These are phyloP conservation scores for Microbotryum silenes-acaulis DNA, from an alignment of 1,284 basidiomycete genomes.

Conservation along the genomic window DNA sequence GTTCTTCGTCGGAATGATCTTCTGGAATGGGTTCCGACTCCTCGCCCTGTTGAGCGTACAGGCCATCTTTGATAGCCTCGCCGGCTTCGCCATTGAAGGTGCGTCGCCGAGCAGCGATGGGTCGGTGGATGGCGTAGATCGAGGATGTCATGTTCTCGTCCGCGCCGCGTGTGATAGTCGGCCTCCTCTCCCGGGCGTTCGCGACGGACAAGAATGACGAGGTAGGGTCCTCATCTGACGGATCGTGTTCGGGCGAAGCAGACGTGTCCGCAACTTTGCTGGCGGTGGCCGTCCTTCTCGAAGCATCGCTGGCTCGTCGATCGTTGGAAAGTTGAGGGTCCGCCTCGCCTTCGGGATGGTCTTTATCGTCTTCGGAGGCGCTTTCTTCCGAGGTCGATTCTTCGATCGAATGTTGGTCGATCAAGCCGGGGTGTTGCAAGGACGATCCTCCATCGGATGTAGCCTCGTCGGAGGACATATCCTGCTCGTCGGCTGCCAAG, in stretches of 20 bases:
- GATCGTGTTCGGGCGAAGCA: neutral
- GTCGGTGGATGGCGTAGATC: conserved; percentile 75
- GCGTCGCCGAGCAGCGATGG: conserved; percentile 49
- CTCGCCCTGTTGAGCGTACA: conserved; percentile 22
- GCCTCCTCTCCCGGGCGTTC: neutral
- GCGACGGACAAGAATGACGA: conserved; percentile 2
- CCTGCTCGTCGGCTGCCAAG: conserved; percentile 20
- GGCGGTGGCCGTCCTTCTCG: neutral
- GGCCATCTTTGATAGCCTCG: neutral
- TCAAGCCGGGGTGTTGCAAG: neutral
- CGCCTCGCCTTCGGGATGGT: neutral
- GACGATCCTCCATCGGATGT: neutral
- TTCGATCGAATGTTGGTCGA: neutral
- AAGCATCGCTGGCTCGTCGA: neutral
- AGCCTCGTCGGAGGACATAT: neutral
- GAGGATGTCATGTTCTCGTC: conserved; percentile 53
- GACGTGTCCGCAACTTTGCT: neutral
- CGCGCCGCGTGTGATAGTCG: neutral
- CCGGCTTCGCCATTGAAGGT: conserved; percentile 21
- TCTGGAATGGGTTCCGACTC: conserved; percentile 48
- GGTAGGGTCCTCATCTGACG: neutral
- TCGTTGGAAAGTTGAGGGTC: neutral
- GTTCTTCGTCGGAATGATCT: conserved; percentile 44
- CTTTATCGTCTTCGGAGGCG: neutral
- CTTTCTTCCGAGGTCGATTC: neutral